Base-by-base conservation (phyloP, 2,329 filamentous ascomycete species). In the Exophiala oligosperma region DNA sequence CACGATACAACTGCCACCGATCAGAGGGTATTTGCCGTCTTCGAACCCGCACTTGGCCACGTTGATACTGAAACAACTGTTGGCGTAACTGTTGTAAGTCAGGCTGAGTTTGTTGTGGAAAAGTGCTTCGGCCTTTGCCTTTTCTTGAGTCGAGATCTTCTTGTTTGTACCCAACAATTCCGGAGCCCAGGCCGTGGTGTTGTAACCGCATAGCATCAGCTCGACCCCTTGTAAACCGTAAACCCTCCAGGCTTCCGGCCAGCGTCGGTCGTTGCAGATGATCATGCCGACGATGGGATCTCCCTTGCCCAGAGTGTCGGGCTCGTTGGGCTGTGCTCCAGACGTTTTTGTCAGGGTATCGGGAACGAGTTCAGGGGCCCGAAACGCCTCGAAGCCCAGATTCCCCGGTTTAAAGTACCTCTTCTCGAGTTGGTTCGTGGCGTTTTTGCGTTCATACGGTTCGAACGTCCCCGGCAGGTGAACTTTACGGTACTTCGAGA, bases 371-470 rank as follows among this genome's bases (percentile, higher is more conserved):
- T 73, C 76, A 0, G 80, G 79, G 0, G 74, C 79, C 24, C 81
- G 74, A 58, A 84, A 84, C 1, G 81, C 80, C 54, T 76, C 69
- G 69, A 83, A 84, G 0, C 81, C 81, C 2, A 83, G 69, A 54
- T 84, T 69, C 1, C 81, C 81, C 0, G 80, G 78, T 26, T 72
- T 71, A 66, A 84, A 84, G 65, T 83, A 84, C 35, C 78, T 70
- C 69, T 84, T 84, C 67, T 84, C 81, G 3, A 84, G 74, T 68
- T 84, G 81, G 64, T 83, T 80, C 3, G 77, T 76, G 1, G 77
- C 78, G 3, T 75, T 71, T 3, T 79, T 77, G 41, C 79, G 74
- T 2, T 74, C 70, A 32, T 80, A 77, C 9, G 81, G 80, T 65
- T 82, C 79, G n/a, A 74, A 71, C 2, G 77, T 78, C 0, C 81